Base-by-base conservation (phyloP, 192 early-diverging fungal genomes). In the Lobosporangium transversale region DNA sequence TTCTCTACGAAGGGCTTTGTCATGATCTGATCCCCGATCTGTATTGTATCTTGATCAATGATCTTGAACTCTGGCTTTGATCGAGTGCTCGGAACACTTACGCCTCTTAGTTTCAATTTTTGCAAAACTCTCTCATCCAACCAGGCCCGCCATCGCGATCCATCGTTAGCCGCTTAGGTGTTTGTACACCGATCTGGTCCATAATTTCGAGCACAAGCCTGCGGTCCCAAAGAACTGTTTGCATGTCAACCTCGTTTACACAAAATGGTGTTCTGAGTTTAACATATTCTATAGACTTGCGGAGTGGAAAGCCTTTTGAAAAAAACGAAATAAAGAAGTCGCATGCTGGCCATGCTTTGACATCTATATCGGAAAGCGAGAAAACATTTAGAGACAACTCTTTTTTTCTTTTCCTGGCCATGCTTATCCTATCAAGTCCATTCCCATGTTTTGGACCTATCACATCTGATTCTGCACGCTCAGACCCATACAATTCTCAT, bases 1-100 rank as follows among this genome's bases (percentile, higher is more conserved):
- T 98, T 98, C 69, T 98, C 97, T n/a, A 98, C 94, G 86, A 96
- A 98, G 12, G 97, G 94, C 71, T 98, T 98, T 62, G 73, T 81
- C 24, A 98, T 85, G 36, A 79, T 84, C 53, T 86, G 62, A 15
- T 85, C 80, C 15, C 90, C 92, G 24, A 95, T 83, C 12, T 80
- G 55, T 45, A 95, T 76, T 3, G 90, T 92, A 63, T 96, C 89
- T 8, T 80, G 68, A 52, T 90, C 89, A 48, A 91, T 52, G 26
- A 78, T 42, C 37, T 68, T 74, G 67, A 79, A 64, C 45, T 79
- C 66, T 11, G 50, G 59, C 12, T 71, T 56, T 27, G 71, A 69
- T 5, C 47, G 49, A 15, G 62, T 54, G 58, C 82, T 74, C 11
- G 89, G 26, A 21, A 80, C 64, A 23, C 84, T 66, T 4, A 86